These are phyloP conservation scores for Clitoria ternatea DNA, from an alignment of 306 rosid species.

Conservation along the genomic window DNA sequence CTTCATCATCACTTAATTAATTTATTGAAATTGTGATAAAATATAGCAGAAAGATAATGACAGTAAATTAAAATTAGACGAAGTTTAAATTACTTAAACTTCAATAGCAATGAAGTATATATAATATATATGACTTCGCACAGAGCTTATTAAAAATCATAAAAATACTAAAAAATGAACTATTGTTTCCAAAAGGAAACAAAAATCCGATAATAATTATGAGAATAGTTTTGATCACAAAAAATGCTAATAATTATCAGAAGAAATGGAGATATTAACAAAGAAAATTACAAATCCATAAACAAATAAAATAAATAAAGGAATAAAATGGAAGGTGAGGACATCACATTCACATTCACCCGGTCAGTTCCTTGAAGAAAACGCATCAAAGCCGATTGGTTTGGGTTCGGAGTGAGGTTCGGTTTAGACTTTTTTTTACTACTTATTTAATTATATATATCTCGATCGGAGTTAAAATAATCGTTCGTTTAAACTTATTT, in stretches of 20 bases:
- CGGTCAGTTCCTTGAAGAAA: constrained; percentile 35
- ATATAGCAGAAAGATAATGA: constrained; percentile 10
- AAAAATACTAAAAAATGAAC: too few relatives aligned
- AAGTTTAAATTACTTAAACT: background rate
- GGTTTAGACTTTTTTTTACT: constrained; percentile 54
- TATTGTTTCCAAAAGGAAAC: too few relatives aligned
- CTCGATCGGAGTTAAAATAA: too few relatives aligned
- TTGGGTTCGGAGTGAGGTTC: constrained; percentile 42
- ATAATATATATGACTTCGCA: background rate
- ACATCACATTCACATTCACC: background rate
- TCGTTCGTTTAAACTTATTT: too few relatives aligned
- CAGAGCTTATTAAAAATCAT: background rate
- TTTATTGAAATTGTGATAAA: background rate
- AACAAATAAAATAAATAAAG: background rate
- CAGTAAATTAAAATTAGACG: background rate
- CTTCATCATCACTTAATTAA: background rate
- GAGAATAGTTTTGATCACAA: background rate
- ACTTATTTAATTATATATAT: too few relatives aligned
- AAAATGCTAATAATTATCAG: background rate
- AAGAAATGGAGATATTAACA: background rate
- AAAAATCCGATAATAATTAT: background rate
- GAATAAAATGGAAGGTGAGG: constrained; percentile 23
- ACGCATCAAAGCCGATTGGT: constrained; percentile 36
- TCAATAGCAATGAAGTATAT: background rate
- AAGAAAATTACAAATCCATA: background rate